phyloP scores from a whole-genome alignment of 2,329 filamentous ascomycete species.

The Balansia obtecta region DNA sequence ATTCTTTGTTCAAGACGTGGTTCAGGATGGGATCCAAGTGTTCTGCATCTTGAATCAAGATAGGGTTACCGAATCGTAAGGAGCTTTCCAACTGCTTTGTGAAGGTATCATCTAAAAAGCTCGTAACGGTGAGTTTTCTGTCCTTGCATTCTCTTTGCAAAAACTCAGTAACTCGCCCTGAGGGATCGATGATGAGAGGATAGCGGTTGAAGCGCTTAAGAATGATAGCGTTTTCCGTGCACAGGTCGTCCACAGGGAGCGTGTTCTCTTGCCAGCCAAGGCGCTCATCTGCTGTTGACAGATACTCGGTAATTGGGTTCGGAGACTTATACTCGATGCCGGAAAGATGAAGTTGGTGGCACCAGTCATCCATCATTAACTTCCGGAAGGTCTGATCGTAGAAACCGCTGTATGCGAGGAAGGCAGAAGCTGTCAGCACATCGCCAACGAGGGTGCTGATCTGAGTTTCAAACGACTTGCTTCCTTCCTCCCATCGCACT shows the following conservation, averaged over 20 bases:
- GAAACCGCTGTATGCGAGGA: conserved; percentile 90
- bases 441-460: conserved; percentile 95
- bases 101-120: conserved; percentile 95
- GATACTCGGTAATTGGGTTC: conserved; percentile 90
- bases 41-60: conserved; percentile 96
- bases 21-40: conserved; percentile 95
- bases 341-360: conserved; percentile 84
- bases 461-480: conserved; percentile 95
- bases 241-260: conserved; percentile 89
- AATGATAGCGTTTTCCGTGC: conserved; percentile 96
- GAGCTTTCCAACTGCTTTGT: conserved; percentile 97
- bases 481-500: conserved; percentile 89
- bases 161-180: conserved; percentile 88
- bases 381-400: conserved; percentile 98
- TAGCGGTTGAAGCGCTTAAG: conserved; percentile 97
- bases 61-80: conserved; percentile 93
- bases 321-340: conserved; percentile 86
- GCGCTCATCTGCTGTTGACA: conserved; percentile 91
- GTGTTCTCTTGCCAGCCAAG: conserved; percentile 91
- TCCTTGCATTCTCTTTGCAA: conserved; percentile 90
- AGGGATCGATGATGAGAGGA: conserved; percentile 95
- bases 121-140: conserved; percentile 86
- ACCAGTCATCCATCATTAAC: conserved; percentile 95
- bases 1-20: conserved; percentile 98
- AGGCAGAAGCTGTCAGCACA: conserved; percentile 89